These are phyloP conservation scores for Blastobotrys illinoisensis DNA, from an alignment of 1,139 yeast genomes.

Conservation along the genomic window DNA sequence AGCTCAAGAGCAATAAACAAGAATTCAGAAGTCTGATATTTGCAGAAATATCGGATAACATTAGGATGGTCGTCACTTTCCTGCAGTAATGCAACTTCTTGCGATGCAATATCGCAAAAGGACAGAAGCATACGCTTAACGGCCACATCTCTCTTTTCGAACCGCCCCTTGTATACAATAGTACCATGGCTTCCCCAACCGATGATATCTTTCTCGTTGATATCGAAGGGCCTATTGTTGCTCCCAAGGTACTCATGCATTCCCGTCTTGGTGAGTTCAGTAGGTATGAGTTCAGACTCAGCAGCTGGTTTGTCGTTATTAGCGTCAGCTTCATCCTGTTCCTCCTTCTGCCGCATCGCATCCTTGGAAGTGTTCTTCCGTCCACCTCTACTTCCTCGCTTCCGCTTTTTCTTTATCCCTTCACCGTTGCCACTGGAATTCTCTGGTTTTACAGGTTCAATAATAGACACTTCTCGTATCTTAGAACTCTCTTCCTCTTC, in stretches of 20 bases:
- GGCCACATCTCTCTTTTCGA: constrained; percentile 91
- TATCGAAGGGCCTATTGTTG: not conserved
- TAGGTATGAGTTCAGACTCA: not conserved
- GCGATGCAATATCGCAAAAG: constrained; percentile 93
- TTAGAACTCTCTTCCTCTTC: not conserved
- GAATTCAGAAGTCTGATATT: constrained; percentile 81
- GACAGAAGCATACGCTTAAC: constrained; percentile 90
- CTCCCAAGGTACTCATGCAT: not conserved
- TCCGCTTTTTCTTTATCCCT: constrained; percentile 46
- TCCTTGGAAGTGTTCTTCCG: constrained; percentile 45
- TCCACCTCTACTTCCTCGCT: constrained; percentile 86
- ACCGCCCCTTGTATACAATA: constrained; percentile 82
- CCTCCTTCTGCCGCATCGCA: constrained; percentile 8
- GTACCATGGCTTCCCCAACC: constrained; percentile 99
- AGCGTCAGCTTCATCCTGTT: constrained; percentile 6
- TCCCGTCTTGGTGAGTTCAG: not conserved
- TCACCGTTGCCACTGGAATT: constrained; percentile 6
- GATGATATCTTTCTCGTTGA: constrained; percentile 46
- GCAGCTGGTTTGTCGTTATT: not conserved
- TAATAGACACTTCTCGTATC: constrained; percentile 16
- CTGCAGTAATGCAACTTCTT: constrained; percentile 79
- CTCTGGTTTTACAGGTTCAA: constrained; percentile 16
- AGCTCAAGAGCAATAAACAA: constrained; percentile 89
- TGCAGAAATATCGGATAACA: constrained; percentile 87
- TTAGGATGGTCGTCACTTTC: constrained; percentile 97